Conservation (phyloP, 108 stramenopile genomes). For the Discostella stelligeroides region DNA sequence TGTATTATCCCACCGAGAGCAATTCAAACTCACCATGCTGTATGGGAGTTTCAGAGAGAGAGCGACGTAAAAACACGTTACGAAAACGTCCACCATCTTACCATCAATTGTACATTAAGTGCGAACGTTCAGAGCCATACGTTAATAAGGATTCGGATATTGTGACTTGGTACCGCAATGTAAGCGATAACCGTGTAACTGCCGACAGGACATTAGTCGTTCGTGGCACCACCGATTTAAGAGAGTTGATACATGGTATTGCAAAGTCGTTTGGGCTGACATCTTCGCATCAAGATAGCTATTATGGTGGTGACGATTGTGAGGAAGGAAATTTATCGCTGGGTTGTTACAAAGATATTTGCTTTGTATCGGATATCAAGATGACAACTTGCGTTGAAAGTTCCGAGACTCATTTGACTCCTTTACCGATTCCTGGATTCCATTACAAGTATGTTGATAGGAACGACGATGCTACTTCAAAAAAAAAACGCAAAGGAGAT, state of each 20-base stretch:
- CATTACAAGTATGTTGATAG: constrained; percentile 45
- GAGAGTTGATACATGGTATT: constrained; percentile 30
- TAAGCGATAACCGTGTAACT: constrained; percentile 26
- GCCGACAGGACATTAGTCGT: constrained; percentile 45
- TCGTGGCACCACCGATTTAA: constrained; percentile 33
- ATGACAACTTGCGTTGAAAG: constrained; percentile 13
- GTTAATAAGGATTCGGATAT: constrained; percentile 32
- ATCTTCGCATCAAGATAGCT: constrained; percentile 8
- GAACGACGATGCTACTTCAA: neutral
- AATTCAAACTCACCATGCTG: constrained; percentile 7
- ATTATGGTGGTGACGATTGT: neutral
- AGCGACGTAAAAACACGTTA: neutral
- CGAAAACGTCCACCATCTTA: constrained; percentile 39
- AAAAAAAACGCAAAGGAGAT: constrained; percentile 1
- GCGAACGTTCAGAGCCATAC: constrained; percentile 45
- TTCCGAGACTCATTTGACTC: constrained; percentile 26
- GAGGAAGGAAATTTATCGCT: neutral
- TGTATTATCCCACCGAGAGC: constrained; percentile 16
- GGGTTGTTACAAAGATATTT: constrained; percentile 35
- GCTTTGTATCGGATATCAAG: constrained; percentile 43
- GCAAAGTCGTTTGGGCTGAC: constrained; percentile 28
- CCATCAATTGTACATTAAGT: constrained; percentile 45
- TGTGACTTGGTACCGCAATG: constrained; percentile 39
- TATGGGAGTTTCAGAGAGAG: neutral
- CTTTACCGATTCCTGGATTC: constrained; percentile 46